Evolutionary conservation across 192 early-diverging fungal species (phyloP).

Genomic region (Coemansia sp.): DNA sequence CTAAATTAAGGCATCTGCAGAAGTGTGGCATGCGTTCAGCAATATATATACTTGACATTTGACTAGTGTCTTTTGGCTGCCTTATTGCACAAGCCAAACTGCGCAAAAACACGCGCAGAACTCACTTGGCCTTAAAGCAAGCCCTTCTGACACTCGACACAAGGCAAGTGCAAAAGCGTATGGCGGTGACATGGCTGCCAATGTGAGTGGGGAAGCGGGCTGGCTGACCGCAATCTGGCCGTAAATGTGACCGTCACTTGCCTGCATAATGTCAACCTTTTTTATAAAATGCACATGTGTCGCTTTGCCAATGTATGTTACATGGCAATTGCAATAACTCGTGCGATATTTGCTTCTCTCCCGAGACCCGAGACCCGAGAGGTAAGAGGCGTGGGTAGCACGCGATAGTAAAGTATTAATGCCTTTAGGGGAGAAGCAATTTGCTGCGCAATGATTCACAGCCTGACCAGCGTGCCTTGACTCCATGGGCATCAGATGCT

Average conservation of each 20-base stretch:
- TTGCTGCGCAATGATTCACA: neutral
- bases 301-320: neutral
- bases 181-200: neutral
- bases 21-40: neutral
- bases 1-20: neutral
- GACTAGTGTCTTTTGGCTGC: neutral
- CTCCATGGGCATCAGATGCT: conserved; percentile 4
- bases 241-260: neutral
- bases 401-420: neutral
- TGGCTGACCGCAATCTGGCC: neutral
- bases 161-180: neutral
- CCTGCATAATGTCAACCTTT: neutral
- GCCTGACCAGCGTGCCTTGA: neutral
- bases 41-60: conserved; percentile 6
- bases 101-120: neutral
- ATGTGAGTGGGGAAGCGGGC: neutral
- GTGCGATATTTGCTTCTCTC: neutral
- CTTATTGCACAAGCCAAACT: neutral
- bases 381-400: neutral
- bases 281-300: neutral
- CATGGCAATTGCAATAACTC: neutral
- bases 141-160: neutral
- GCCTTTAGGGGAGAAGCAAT: neutral
- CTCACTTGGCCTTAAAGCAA: neutral
- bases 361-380: neutral